Evolutionary conservation across 345 rosid species (phyloP).

Genomic region (Citrus hindsii): DNA sequence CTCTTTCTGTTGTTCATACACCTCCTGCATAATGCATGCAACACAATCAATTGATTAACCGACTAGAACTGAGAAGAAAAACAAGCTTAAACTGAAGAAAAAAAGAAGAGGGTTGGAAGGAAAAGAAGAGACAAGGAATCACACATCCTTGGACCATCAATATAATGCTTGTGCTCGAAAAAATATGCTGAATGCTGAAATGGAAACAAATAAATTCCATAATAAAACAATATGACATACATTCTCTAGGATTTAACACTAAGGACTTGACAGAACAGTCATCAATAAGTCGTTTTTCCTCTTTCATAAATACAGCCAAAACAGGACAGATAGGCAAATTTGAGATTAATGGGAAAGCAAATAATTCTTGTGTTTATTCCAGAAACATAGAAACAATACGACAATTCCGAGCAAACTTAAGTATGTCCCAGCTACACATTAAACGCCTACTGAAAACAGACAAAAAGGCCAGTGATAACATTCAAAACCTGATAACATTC

Average conservation of each 20-base stretch:
- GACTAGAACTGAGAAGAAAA: neutral
- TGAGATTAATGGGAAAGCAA: too few species aligned
- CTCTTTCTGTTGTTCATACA: conserved; percentile 43
- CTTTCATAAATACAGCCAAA: neutral
- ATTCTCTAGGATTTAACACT: neutral
- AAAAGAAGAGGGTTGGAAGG: neutral
- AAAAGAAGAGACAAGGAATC: neutral
- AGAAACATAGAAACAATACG: too few species aligned
- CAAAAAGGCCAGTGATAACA: neutral
- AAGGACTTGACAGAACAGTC: neutral
- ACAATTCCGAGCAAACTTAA: too few species aligned
- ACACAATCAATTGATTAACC: neutral
- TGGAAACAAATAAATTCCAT: neutral
- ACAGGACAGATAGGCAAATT: too few species aligned
- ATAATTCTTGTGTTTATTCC: too few species aligned
- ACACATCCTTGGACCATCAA: neutral
- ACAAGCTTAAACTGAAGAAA: neutral
- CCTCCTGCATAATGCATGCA: conserved; percentile 27
- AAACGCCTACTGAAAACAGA: too few species aligned
- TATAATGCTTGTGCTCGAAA: neutral
- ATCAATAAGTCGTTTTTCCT: neutral
- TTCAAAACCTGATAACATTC: neutral
- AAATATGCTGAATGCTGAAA: neutral
- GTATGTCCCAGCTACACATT: too few species aligned
- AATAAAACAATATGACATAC: neutral